Percentiles rank a stretch among this genome's conserved stretches.
phyloP scores from a whole-genome alignment of 2,329 filamentous ascomycete species.

The Pyricularia sp. region DNA sequence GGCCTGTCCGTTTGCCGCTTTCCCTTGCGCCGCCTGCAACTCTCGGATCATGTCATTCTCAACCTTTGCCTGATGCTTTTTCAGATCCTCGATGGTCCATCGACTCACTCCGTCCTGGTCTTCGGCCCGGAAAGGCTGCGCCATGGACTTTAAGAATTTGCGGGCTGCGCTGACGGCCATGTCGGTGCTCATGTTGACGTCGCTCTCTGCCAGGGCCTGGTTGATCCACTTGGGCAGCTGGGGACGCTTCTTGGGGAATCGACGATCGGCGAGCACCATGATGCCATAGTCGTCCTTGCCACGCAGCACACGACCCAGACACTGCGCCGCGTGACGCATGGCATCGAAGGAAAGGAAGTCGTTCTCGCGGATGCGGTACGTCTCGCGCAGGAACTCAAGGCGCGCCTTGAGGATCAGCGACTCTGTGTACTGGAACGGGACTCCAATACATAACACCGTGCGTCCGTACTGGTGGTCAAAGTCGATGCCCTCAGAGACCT shows the following conservation, averaged over 20 bases:
- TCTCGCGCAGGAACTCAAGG: constrained; percentile 92
- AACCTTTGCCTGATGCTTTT: constrained; percentile 63
- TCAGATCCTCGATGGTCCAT: constrained; percentile 58
- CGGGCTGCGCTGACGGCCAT: constrained; percentile 88
- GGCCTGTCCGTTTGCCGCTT: constrained; percentile 9
- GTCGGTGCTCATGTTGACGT: constrained; percentile 87
- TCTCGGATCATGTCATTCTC: constrained; percentile 60
- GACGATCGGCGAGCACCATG: constrained; percentile 92
- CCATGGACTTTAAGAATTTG: constrained; percentile 85
- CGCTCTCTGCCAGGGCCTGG: constrained; percentile 73
- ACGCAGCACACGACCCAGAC: constrained; percentile 83
- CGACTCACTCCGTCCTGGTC: constrained; percentile 90
- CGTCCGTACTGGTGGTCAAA: constrained; percentile 98
- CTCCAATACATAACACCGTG: constrained; percentile 90
- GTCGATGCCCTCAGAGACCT: constrained; percentile 97
- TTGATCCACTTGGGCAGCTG: constrained; percentile 98
- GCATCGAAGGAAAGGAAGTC: constrained; percentile 98
- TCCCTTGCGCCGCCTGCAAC: constrained; percentile 35
- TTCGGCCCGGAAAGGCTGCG: constrained; percentile 72
- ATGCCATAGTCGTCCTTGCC: constrained; percentile 99
- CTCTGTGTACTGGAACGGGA: constrained; percentile 98
- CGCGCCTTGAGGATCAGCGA: constrained; percentile 93
- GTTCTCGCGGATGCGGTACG: constrained; percentile 91
- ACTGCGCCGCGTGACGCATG: constrained; percentile 98
- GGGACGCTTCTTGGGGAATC: constrained; percentile 82